Evolutionary conservation across 768 basidiomycete species (phyloP).

Genomic region (Mycena kentingensis): DNA sequence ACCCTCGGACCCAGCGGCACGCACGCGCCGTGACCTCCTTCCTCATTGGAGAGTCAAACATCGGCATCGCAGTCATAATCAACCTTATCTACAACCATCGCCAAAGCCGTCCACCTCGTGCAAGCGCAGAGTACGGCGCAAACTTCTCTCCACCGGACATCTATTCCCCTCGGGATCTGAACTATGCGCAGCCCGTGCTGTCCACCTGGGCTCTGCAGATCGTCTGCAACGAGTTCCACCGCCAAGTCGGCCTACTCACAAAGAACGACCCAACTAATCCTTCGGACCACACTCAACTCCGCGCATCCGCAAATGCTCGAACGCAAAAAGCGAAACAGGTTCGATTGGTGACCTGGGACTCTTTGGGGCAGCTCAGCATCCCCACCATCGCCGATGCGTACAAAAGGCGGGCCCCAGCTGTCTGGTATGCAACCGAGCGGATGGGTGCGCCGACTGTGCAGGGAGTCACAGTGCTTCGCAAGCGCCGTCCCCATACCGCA

Average conservation of each 20-base stretch:
- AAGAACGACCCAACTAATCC: constrained; percentile 5
- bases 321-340: too few relatives aligned
- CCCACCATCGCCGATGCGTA: constrained; percentile 14
- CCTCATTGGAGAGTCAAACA: constrained; percentile 12
- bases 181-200: neutral
- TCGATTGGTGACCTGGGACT: constrained; percentile 21
- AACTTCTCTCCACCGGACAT: constrained; percentile 1
- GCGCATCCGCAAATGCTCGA: constrained; percentile 5
- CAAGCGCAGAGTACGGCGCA: neutral
- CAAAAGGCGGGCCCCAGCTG: constrained; percentile 9
- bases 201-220: constrained; percentile 9
- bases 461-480: constrained; percentile 19
- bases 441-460: constrained; percentile 22
- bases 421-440: constrained; percentile 24
- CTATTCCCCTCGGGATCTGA: neutral
- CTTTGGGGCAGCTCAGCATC: constrained; percentile 20
- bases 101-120: constrained; percentile 5
- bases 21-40: neutral
- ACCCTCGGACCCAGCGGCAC: neutral
- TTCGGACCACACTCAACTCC: constrained; percentile 7
- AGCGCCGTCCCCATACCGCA: constrained; percentile 24
- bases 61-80: constrained; percentile 20
- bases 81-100: constrained; percentile 22
- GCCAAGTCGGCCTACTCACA: constrained; percentile 1
- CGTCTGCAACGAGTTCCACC: neutral